Evolutionary conservation across 2,329 filamentous ascomycete genomes (phyloP), one percentile per base, ranked within the genome.

Genomic region (Epichloe sp.): DNA sequence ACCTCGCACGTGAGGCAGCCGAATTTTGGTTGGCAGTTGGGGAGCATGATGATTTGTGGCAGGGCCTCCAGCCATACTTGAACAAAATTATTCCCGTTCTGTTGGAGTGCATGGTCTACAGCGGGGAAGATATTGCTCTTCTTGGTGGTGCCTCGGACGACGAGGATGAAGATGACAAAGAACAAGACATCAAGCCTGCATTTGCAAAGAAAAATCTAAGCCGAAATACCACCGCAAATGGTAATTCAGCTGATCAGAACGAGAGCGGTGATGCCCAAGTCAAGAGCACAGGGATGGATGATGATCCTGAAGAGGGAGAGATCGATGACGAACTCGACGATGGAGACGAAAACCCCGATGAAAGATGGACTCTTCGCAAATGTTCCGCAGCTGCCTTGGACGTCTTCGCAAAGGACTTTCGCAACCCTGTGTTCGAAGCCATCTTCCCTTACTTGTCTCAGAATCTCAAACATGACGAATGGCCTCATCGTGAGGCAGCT

Each of bases 21-120:
- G 93, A 98, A 66, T 98, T 98, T 64, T 98, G 94, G 89, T 79
- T 98, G 44, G 88, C 88, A 40, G 83, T 95, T 19, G 90, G 89
- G 54, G 93, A 96, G 65, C 88, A 95, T 63, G 79, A 86, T 42
- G 79, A 85, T 53, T 71, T 97, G 49, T 88, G 88, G 71, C 77
- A 82, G 57, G 78, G 81, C 0, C 73, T 98, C 44, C 82, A 78
- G 8, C 89, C 89, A 0, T 87, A 87, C 63, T 79, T 97, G 51
- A 69, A 78, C 57, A 87, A 86, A 65, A 91, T 97, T 56, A 85
- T 98, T 34, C 93, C 93, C 0, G 86, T 96, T 1, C 72, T 98
- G 48, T 77, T 98, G 7, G 82, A 93, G 57, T 94, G 88, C 64
- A 98, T 98, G 91, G 82, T 97, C 1, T 98, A 97, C 66, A 87